Evolutionary conservation across 108 stramenopile species (phyloP).

Genomic region (Conticribra weissflogii): DNA sequence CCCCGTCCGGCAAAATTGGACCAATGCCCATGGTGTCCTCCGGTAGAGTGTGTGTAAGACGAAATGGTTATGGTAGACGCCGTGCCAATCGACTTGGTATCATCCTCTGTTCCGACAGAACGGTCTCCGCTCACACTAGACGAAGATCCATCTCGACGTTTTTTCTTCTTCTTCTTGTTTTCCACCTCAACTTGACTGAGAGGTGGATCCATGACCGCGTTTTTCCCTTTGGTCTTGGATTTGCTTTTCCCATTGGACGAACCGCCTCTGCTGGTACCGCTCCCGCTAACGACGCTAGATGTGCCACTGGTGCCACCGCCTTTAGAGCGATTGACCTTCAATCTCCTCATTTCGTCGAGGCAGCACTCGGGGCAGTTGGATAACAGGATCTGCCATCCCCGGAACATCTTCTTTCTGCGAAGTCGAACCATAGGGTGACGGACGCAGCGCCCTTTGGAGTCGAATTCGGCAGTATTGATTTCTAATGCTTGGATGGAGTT

Average conservation of each 20-base stretch:
- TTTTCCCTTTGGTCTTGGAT: background rate
- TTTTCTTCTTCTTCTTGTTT: constrained; percentile 31
- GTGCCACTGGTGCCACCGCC: constrained; percentile 10
- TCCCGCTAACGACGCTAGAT: background rate
- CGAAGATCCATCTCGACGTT: constrained; percentile 1
- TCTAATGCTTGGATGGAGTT: background rate
- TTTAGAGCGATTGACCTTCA: constrained; percentile 18
- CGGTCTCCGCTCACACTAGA: background rate
- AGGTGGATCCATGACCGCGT: constrained; percentile 6
- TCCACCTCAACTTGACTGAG: constrained; percentile 1
- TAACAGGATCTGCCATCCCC: constrained; percentile 28
- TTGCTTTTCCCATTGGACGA: constrained; percentile 1
- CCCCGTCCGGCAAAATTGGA: constrained; percentile 13
- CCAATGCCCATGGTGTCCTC: constrained; percentile 14
- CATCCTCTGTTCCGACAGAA: constrained; percentile 13
- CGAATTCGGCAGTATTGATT: constrained; percentile 34
- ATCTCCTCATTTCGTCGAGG: constrained; percentile 40
- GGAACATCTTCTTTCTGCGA: constrained; percentile 31
- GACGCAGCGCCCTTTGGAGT: constrained; percentile 34
- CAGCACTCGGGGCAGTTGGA: constrained; percentile 48
- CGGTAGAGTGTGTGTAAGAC: constrained; percentile 25
- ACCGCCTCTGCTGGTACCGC: constrained; percentile 1
- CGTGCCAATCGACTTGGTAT: constrained; percentile 30
- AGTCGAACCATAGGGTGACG: constrained; percentile 36
- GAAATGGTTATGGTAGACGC: constrained; percentile 45